These are phyloP conservation scores for Saturnispora diversa DNA, from an alignment of 805 yeast species.

Conservation along the genomic window DNA sequence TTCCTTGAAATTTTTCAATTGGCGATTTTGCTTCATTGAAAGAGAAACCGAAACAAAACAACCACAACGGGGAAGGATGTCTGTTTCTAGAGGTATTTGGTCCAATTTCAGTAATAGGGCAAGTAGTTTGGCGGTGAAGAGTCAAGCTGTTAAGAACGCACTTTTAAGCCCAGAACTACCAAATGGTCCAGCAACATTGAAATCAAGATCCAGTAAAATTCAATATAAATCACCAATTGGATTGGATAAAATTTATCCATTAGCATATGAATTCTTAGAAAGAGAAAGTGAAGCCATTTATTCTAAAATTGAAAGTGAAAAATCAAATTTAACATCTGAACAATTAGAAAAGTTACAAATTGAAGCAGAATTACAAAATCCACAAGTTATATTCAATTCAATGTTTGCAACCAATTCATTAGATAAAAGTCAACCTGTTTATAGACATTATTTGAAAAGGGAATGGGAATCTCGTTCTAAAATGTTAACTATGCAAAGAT, in stretches of 20 bases:
- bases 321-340: slow-evolving; percentile 20
- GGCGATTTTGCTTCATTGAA: neutral
- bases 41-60: neutral
- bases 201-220: slow-evolving; percentile 33
- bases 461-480: slow-evolving; percentile 66
- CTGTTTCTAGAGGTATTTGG: slow-evolving; percentile 31
- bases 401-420: slow-evolving; percentile 39
- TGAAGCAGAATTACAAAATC: slow-evolving; percentile 67
- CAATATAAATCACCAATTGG: slow-evolving; percentile 63
- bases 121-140: slow-evolving; percentile 25
- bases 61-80: slow-evolving; percentile 3
- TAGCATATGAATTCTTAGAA: slow-evolving; percentile 52
- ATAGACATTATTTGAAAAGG: slow-evolving; percentile 55
- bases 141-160: slow-evolving; percentile 23
- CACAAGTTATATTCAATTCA: slow-evolving; percentile 73
- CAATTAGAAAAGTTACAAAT: slow-evolving; percentile 32
- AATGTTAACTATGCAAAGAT: slow-evolving; percentile 84
- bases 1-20: neutral
- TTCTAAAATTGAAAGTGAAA: slow-evolving; percentile 31
- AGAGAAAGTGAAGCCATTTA: slow-evolving; percentile 39
- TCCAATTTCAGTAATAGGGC: slow-evolving; percentile 30
- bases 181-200: slow-evolving; percentile 48
- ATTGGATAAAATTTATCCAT: slow-evolving; percentile 62
- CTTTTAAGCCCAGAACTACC: slow-evolving; percentile 29
- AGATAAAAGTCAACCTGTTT: slow-evolving; percentile 74